These are phyloP conservation scores for Boletales sp. DNA, from an alignment of 768 basidiomycete species.

Conservation along the genomic window DNA sequence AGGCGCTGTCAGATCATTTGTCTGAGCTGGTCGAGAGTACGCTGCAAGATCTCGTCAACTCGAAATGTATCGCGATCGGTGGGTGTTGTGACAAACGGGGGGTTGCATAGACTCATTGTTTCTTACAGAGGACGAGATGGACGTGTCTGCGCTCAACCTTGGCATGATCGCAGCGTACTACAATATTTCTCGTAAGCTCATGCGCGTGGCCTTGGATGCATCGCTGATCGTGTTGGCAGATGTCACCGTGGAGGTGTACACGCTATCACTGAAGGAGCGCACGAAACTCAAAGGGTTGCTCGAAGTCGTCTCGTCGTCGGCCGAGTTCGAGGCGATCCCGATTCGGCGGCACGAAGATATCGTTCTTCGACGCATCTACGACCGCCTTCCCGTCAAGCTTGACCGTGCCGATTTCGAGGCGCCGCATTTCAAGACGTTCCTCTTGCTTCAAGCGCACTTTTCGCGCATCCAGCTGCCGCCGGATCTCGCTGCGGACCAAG, in stretches of 20 bases:
- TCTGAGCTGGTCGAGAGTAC: conserved; percentile 96
- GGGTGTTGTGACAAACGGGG: conserved; percentile 9
- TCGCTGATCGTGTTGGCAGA: conserved; percentile 42
- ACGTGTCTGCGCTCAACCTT: conserved; percentile 84
- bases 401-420: conserved; percentile 82
- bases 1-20: conserved; percentile 91
- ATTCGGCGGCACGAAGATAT: conserved; percentile 92
- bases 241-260: conserved; percentile 96
- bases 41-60: conserved; percentile 84
- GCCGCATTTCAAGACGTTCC: conserved; percentile 97
- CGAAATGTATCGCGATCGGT: conserved; percentile 93
- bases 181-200: conserved; percentile 78
- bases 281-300: conserved; percentile 96
- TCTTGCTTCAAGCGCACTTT: conserved; percentile 95
- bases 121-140: conserved; percentile 80
- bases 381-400: conserved; percentile 95
- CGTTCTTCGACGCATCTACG: conserved; percentile 85
- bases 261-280: conserved; percentile 88
- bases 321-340: conserved; percentile 93
- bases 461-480: conserved; percentile 88
- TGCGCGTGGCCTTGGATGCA: neutral
- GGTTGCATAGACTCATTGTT: no score
- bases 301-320: conserved; percentile 95
- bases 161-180: conserved; percentile 99
- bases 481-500: conserved; percentile 91